Evolutionary conservation across 305 asterid species (phyloP), one percentile per base, ranked within the genome.

Genomic region (Petunia hybrid): DNA sequence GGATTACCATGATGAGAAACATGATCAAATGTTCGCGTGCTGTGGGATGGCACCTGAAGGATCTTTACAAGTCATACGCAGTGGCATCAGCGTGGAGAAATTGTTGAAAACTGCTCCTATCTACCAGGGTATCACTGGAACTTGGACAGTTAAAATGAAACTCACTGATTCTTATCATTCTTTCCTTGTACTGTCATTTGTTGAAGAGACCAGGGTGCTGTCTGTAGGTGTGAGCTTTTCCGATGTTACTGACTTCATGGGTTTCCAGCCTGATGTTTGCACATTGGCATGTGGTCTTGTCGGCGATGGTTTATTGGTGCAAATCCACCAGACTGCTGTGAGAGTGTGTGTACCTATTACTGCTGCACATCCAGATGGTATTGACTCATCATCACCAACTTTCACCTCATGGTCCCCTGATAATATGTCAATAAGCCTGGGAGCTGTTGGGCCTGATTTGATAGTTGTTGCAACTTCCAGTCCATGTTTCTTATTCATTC

Each of bases 191-290:
- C 81, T 96, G 82, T 94, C 99, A 67, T 96, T 96, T 86, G 98
- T 96, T 84, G 99, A 96, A 85, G 98, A 96, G 86, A 93, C 98
- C 53, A 90, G 99, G 86, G 98, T 96, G 82, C 99, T 96, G 57
- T 94, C 99, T 55, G 98, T 96, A 39, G 99, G 99, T 43, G 91
- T 96, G 84, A 93, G 90, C 89, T 96, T 96, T 87, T 89, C 93
- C 80, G 99, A 96, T 85, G 98, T 92, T 75, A 96, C 99, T 81
- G 98, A 96, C 84, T 86, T 90, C 62, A 92, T 91, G 80, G 98
- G 99, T 85, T 96, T 90, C 88, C 91, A 68, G 86, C 92, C 98
- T 55, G 90, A 92, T 79, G 98, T 91, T 83, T 94, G 97, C 82
- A 94, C 99, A 51, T 87, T 96, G 91, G 97, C 98, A 81, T 96